A percentile compares a stretch with the other conserved stretches of the same genome.
These are phyloP conservation scores for Trichosporon inkin DNA, from an alignment of 1,284 basidiomycete species.

Conservation along the genomic window DNA sequence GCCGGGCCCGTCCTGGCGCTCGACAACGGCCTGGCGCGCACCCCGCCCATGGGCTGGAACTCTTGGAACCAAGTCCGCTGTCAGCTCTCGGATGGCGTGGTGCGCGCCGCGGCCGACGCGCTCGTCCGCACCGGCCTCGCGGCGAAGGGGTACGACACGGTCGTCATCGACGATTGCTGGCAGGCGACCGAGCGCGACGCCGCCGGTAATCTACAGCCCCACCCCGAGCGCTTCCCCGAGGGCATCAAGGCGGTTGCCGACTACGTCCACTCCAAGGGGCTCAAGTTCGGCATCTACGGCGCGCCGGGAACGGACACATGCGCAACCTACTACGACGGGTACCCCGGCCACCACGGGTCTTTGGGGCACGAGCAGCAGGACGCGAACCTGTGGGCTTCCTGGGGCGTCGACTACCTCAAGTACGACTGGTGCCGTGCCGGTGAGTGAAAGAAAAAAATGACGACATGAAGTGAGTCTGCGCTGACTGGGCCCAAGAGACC, in stretches of 20 bases:
- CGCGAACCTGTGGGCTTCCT: background rate
- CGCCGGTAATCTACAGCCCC: background rate
- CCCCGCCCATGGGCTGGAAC: conserved; percentile 11
- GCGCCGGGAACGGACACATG: conserved; percentile 3
- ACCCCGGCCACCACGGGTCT: background rate
- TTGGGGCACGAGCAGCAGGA: conserved; percentile 6
- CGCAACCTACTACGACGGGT: conserved; percentile 5
- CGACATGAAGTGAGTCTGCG: too few relatives aligned
- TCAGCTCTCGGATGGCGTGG: background rate
- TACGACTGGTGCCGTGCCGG: conserved; percentile 12
- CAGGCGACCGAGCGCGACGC: background rate
- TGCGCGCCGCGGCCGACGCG: background rate
- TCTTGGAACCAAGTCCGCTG: background rate
- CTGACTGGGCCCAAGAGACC: too few relatives aligned
- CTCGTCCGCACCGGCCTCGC: conserved; percentile 2
- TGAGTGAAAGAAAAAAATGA: too few relatives aligned
- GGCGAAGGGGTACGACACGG: background rate
- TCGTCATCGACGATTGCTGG: conserved; percentile 11
- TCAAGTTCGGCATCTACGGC: conserved; percentile 11
- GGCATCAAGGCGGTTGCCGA: background rate
- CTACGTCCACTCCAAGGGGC: conserved; percentile 7
- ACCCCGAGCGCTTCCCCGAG: background rate
- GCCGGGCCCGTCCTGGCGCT: background rate
- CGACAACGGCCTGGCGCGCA: conserved; percentile 8
- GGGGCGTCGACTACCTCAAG: conserved; percentile 10